Evolutionary conservation across 2,329 filamentous ascomycete genomes (phyloP), one percentile per base, ranked within the genome.

Genomic region (Alternaria consortialis): DNA sequence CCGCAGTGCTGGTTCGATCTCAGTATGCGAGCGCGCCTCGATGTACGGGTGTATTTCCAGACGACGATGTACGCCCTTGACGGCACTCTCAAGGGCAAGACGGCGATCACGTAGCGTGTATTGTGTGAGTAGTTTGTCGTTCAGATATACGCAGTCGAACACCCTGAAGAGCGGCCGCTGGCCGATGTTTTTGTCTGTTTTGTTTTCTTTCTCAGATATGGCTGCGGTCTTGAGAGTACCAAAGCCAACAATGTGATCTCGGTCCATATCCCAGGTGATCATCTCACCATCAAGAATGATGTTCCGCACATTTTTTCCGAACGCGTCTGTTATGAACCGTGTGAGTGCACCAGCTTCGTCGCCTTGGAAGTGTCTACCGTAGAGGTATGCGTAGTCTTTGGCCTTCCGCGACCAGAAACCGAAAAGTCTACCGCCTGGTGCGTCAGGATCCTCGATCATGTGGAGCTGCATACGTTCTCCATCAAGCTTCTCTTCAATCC

Each of bases 401-500:
- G 92, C 94, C 79, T 97, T 98, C 53, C 95, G 87, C 2, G 94
- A 98, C 93, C 94, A 99, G 78, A 97, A 99, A 32, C 84, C 84
- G 76, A 98, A 97, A 20, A 83, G 84, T 57, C 84, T 88, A 0
- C 92, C 92, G 0, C 93, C 93, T 0, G 87, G 85, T 0, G 88
- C 81, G 1, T 78, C 80, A 4, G 88, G 81, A 67, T 97, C 92
- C 58, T 91, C 84, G 12, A 87, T 79, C 91, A 98, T 94, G 77
- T 99, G 95, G 75, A 99, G 85, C 77, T 99, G 95, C 90, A 99
- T 97, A 27, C 95, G 88, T 80, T 99, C 95, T 1, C 95, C 95
- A 69, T 99, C 95, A 8, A 99, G 83, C 79, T 99, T 99, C 80
- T 99, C 95, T 77, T 99, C 95, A 48, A 98, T 95, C 93, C 94